A percentile compares a stretch with the other conserved stretches of the same genome.
Evolutionary conservation across 75 land plant genomes (phyloP).

Genomic region (Pinus albicaulis): DNA sequence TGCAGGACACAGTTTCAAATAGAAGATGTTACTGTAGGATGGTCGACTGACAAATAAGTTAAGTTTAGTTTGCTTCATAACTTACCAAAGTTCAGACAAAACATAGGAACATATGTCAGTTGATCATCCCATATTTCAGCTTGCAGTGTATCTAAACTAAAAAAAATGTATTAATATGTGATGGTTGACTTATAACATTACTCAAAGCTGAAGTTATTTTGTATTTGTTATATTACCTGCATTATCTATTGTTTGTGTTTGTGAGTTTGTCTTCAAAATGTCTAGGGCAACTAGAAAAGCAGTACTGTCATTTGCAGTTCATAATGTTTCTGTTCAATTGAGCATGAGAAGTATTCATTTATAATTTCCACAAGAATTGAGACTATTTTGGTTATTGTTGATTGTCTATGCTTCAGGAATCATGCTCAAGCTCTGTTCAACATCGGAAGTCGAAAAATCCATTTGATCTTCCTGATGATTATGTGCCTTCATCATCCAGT

Average conservation of each 20-base stretch:
- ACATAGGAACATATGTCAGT: too few relatives aligned
- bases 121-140: too few relatives aligned
- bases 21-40: too few relatives aligned
- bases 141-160: too few relatives aligned
- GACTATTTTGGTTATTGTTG: not conserved
- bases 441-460: slow-evolving; percentile 8
- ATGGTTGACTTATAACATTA: too few relatives aligned
- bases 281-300: not conserved
- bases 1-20: too few relatives aligned
- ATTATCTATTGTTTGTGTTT: not conserved
- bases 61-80: too few relatives aligned
- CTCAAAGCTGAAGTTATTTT: too few relatives aligned
- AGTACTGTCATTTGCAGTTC: not conserved
- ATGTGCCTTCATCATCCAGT: not conserved
- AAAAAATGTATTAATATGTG: too few relatives aligned
- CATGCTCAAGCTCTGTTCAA: not conserved
- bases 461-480: slow-evolving; percentile 1
- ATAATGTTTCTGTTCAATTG: not conserved
- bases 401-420: not conserved
- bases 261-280: not conserved
- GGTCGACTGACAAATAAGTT: too few relatives aligned
- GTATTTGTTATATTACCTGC: too few relatives aligned
- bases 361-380: not conserved
- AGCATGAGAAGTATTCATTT: not conserved
- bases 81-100: too few relatives aligned